Evolutionary conservation across 1,139 yeast genomes (phyloP), one percentile per base, ranked within the genome.

Genomic region (Kurtzmaniella quercitrusa): DNA sequence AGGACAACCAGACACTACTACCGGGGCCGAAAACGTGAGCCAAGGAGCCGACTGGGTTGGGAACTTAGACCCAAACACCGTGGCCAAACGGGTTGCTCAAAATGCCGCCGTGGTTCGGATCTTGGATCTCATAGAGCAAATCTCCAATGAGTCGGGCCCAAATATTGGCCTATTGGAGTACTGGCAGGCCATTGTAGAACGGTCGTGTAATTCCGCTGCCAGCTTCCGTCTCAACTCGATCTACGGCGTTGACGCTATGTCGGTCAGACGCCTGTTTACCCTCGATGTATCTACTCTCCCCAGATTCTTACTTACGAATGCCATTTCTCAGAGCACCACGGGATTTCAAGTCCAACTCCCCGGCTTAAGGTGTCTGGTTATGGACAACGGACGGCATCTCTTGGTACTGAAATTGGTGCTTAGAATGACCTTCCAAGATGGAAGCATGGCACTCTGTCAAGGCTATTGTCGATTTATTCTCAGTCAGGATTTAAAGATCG

Each of bases 241-340:
- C 24, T 36, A 19, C n/a, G 25, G 25, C 4, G 16, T 36, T 2
- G 38, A 36, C 21, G 3, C 15, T 2, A 9, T 16, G 11, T 15
- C 18, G 9, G 34, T 27, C 2, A 12, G 17, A 10, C 68, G 81
- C 46, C 82, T 75, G 50, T 86, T 80, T 59, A 91, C 82, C 47
- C 72, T 89, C 24, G 77, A 81, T 10, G 72, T 77, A 7, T 72
- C 81, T 2, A 74, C 88, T 2, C 75, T 88, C n/a, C 88, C 95
- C 1, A 64, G 85, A 43, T 77, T 85, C 48, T 75, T 82, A 51
- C 73, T 73, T 40, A 69, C 84, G 0, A 68, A 78, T 34, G 72
- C 79, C 31, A 65, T 73, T 39, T 67, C 77, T n/a, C 80, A 83
- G 0, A 60, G 57, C 11, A 77, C 85, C 2, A 63, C 69, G 5